Percentiles rank a stretch among this genome's conserved stretches.
These are phyloP conservation scores for Nymphaea colorata DNA, from an alignment of 164 flowering plant genomes.

Conservation along the genomic window DNA sequence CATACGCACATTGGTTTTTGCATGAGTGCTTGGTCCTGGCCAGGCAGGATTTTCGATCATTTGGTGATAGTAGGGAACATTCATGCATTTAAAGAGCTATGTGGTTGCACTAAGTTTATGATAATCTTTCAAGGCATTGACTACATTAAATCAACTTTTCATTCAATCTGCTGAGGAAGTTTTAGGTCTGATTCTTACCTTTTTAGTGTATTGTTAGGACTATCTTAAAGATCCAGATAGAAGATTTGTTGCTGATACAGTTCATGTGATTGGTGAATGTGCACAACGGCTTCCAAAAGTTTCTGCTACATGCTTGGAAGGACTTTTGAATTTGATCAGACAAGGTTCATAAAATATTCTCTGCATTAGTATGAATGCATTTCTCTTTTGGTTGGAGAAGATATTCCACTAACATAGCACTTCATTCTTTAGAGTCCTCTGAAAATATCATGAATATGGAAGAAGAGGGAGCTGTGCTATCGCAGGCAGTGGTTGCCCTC, in stretches of 20 bases:
- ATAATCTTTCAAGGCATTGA: no score
- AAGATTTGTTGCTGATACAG: conserved; percentile 87
- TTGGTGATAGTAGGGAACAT: no score
- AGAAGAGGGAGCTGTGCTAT: conserved; percentile 59
- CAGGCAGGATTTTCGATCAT: no score
- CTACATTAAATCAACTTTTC: no score
- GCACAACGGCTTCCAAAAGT: conserved; percentile 62
- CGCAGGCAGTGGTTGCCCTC: conserved; percentile 72
- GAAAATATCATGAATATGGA: conserved; percentile 24
- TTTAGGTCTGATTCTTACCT: no score
- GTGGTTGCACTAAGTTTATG: no score
- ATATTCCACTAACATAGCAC: background rate
- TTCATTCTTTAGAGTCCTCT: conserved; percentile 34
- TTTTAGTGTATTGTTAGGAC: conserved; percentile 42
- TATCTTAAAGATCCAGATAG: conserved; percentile 89
- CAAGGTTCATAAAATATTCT: conserved; percentile 31
- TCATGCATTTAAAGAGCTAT: no score
- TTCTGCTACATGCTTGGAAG: conserved; percentile 64
- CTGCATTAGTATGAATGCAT: background rate
- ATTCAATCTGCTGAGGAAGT: no score
- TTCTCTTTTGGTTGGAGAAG: background rate
- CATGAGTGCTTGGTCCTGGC: no score
- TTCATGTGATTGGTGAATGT: conserved; percentile 90
- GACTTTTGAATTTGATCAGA: conserved; percentile 48
- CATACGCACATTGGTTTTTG: no score